Conservation (phyloP, 805 yeast genomes). For the Metschnikowia kofuensis region DNA sequence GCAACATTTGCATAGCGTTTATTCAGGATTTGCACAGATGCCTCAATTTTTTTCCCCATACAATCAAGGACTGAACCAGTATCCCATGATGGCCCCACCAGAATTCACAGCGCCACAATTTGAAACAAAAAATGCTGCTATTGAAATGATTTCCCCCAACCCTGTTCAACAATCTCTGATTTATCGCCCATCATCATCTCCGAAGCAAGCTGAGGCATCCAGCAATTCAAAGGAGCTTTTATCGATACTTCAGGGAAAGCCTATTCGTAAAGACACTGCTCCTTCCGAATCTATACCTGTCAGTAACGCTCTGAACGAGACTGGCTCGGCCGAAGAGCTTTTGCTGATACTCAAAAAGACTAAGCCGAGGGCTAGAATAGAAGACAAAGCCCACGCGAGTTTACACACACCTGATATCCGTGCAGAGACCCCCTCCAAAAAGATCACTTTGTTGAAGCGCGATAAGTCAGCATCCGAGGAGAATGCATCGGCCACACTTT, state of each 20-base stretch:
- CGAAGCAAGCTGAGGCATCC: conserved; percentile 13
- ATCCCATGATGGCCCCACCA: conserved; percentile 15
- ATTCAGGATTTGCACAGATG: conserved; percentile 16
- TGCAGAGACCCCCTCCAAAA: conserved; percentile 3
- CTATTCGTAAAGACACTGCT: background rate
- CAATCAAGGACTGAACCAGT: conserved; percentile 7
- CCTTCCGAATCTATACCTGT: background rate
- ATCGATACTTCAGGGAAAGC: conserved; percentile 35
- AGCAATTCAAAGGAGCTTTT: conserved; percentile 42
- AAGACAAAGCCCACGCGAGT: background rate
- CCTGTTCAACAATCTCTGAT: background rate
- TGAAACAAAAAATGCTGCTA: conserved; percentile 4
- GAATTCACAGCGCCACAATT: conserved; percentile 13
- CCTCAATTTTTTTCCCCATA: conserved; percentile 16
- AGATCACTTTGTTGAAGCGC: conserved; percentile 17
- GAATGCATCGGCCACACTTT: conserved; percentile 15
- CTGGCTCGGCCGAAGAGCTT: conserved; percentile 10
- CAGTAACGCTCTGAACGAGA: background rate
- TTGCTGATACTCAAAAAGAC: conserved; percentile 10
- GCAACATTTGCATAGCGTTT: conserved; percentile 28
- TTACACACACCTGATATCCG: background rate
- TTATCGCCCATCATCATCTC: background rate
- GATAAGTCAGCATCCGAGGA: conserved; percentile 7
- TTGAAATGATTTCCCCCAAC: background rate
- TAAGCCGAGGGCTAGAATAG: background rate